Conservation (phyloP, 257 asterid genomes). For the Capsicum rhomboideum region DNA sequence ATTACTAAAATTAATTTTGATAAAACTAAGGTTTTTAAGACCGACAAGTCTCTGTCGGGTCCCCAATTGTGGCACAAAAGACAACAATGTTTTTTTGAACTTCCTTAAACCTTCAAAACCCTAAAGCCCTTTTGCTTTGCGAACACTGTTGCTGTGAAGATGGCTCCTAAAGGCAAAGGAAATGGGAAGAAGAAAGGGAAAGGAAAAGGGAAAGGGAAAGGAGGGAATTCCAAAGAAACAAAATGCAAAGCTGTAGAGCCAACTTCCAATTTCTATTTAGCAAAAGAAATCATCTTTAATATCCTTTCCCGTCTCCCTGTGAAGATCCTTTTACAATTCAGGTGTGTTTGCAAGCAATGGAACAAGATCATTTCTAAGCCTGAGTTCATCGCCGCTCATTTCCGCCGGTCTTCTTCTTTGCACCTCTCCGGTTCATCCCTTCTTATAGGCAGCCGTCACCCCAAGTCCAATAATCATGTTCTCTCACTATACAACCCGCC, state of each 20-base stretch:
- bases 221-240: neutral
- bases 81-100: neutral
- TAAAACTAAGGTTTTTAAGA: no score
- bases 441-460: neutral
- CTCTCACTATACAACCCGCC: neutral
- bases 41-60: neutral
- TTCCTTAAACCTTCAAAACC: neutral
- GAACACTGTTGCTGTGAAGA: neutral
- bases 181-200: neutral
- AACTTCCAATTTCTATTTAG: neutral
- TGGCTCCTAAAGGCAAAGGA: neutral
- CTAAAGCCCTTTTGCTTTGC: neutral
- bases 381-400: neutral
- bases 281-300: neutral
- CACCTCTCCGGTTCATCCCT: neutral
- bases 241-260: neutral
- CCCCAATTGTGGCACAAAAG: neutral
- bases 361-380: neutral
- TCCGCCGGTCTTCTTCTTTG: neutral
- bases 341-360: conserved; percentile 5
- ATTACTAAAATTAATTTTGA: no score
- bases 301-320: conserved; percentile 1
- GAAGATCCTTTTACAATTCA: neutral
- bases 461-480: neutral
- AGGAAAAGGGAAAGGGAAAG: no score